phyloP scores from a whole-genome alignment of 2,329 filamentous ascomycete species.

The Xylaria digitata region DNA sequence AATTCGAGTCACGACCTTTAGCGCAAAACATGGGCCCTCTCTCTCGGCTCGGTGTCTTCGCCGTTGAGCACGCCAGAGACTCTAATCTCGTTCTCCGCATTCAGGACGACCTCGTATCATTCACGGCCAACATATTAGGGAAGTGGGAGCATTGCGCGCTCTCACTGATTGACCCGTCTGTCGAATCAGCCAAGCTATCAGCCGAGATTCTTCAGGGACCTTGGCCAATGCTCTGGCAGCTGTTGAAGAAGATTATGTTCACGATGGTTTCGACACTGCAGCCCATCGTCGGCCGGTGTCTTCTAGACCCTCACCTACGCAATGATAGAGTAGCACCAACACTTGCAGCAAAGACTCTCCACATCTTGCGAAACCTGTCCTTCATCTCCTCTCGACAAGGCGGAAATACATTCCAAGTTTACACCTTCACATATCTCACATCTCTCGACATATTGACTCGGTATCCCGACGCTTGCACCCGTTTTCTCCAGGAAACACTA shows the following conservation, averaged over 20 bases:
- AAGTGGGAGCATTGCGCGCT: slow-evolving; percentile 82
- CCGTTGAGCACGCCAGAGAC: slow-evolving; percentile 66
- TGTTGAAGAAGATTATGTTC: slow-evolving; percentile 81
- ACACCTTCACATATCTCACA: slow-evolving; percentile 84
- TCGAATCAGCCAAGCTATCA: slow-evolving; percentile 72
- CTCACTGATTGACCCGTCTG: slow-evolving; percentile 75
- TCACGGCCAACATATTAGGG: slow-evolving; percentile 72
- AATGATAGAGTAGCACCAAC: slow-evolving; percentile 64
- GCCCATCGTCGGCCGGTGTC: slow-evolving; percentile 73
- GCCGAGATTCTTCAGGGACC: slow-evolving; percentile 74
- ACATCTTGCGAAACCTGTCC: slow-evolving; percentile 79
- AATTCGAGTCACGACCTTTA: slow-evolving; percentile 69
- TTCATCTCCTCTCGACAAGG: slow-evolving; percentile 83
- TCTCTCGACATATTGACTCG: slow-evolving; percentile 83
- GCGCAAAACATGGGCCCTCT: slow-evolving; percentile 75
- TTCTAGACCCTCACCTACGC: slow-evolving; percentile 63
- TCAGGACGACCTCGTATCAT: slow-evolving; percentile 73
- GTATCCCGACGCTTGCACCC: slow-evolving; percentile 72
- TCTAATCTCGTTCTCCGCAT: slow-evolving; percentile 59
- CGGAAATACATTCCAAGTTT: slow-evolving; percentile 81
- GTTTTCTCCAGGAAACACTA: slow-evolving; percentile 73
- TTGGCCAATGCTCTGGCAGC: slow-evolving; percentile 77
- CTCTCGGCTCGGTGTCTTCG: slow-evolving; percentile 72
- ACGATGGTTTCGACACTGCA: slow-evolving; percentile 79
- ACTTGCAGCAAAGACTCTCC: slow-evolving; percentile 77